Evolutionary conservation across 139 green algal genomes (phyloP), one percentile per base, ranked within the genome.

Genomic region (Picochlorum costavermella): DNA sequence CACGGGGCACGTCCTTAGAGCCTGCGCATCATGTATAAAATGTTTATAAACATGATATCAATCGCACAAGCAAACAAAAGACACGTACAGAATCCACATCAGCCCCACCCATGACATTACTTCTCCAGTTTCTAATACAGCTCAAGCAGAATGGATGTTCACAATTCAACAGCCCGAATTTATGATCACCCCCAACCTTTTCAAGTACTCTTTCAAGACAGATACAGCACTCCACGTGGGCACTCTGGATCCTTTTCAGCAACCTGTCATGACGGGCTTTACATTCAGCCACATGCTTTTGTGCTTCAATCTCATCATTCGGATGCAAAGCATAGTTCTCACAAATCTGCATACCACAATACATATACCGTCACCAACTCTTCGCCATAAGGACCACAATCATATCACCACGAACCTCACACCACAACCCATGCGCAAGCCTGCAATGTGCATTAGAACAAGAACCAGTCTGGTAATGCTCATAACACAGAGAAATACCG

Each of bases 71-170:
- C 46, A 20, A 53, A 28, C 33, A 40, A 53, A 53, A 6, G 6
- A 20, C 46, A 53, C 46, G 46, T 9, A 53, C 50, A 30, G 70
- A 75, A 20, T 84, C 73, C 1, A 78, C 28, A 48, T 88, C 81
- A 2, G 64, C 71, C 3, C 37, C 70, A 16, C 57, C 56, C 31
- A 75, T 70, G 4, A 44, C 53, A 23, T 78, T 82, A 63, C 59
- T 61, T 3, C 88, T 70, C 88, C 88, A 95, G 66, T 31, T 70
- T 44, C 88, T 78, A 60, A 95, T 95, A 83, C 88, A 95, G 9
- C 31, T 9, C 25, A 95, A 71, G 77, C 88, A 95, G 67, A 95
- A 95, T 36, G 79, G 20, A 68, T 95, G 88, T 23, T 91, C 78
- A 65, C 88, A 95, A 37, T 63, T 56, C 64, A 95, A 69, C 70